A percentile compares a stretch with the other conserved stretches of the same genome.
Evolutionary conservation across 257 asterid genomes (phyloP).

Genomic region (Solanum verrucosum): DNA sequence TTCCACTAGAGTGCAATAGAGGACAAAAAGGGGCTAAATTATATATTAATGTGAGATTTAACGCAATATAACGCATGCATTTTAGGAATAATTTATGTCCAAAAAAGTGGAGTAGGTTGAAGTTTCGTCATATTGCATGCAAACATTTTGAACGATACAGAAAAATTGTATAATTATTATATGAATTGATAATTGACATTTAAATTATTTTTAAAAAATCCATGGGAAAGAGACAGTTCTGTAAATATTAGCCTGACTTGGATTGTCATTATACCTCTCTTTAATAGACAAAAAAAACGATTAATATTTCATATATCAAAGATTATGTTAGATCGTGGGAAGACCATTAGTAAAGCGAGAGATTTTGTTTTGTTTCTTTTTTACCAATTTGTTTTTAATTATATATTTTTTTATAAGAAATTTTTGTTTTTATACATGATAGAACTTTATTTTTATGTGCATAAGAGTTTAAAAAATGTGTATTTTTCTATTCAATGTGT

Average conservation of each 20-base stretch:
- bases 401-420: too few relatives aligned
- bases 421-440: too few relatives aligned
- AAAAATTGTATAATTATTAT: not conserved
- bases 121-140: not conserved
- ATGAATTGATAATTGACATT: not conserved
- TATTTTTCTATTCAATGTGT: too few relatives aligned
- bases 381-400: too few relatives aligned
- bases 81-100: not conserved
- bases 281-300: not conserved
- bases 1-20: not conserved
- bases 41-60: not conserved
- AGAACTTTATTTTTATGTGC: not conserved
- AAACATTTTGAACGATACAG: not conserved
- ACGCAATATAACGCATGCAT: not conserved
- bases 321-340: not conserved
- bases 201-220: slow-evolving; percentile 2
- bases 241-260: not conserved
- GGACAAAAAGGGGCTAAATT: not conserved
- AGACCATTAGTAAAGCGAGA: not conserved
- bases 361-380: not conserved
- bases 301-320: not conserved
- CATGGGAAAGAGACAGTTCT: slow-evolving; percentile 2
- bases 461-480: too few relatives aligned
- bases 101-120: not conserved
- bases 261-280: not conserved